Base-by-base conservation (phyloP, 345 rosid genomes). In the Populus alba region DNA sequence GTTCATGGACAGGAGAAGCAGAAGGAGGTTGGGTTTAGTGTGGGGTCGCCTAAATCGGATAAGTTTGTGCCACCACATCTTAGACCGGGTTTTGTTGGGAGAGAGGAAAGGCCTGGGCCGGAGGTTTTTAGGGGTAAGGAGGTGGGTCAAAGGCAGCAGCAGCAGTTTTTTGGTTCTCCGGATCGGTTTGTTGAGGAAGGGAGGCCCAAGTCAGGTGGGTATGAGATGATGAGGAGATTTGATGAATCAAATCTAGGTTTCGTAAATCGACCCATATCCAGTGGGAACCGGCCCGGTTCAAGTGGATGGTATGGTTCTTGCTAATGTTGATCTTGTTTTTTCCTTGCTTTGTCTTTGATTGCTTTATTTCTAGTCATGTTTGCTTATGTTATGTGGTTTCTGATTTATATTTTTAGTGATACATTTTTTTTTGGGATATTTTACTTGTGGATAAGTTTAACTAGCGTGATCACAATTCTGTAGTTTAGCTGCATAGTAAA, bases 11-110 rank as follows among this genome's bases (percentile, higher is more conserved):
- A 59, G 72, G 76, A 71, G 68, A 77, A 55, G 41, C 66, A 38
- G 76, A 72, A 61, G 55, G 72, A 72, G 63, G 70, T 71, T 31
- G 68, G 38, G 15, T 23, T 27, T 15, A 1, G 37, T 29, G 59
- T 77, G 59, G 81, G 76, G 62, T 81, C 82, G 38, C 82, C 88
- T 15, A 94, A 90, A 72, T 82, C 86, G 41, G 75, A 84, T 70
- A 84, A 86, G 79, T 94, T 94, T 57, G 92, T 94, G 69, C 97
- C 98, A 39, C 98, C 98, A 68, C 97, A 94, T 90, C 98, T 94
- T 39, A 90, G 98, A 81, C 98, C 97, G 25, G 97, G 97, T 11
- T 92, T 91, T 70, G 84, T 72, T 12, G 90, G 90, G 9, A 91
- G 78, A 75, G 90, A 92, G 80, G 94, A 88, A 84, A 88, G 76